A percentile compares a stretch with the other conserved stretches of the same genome.
Evolutionary conservation across 208 protist genomes (phyloP).

Genomic region (Trypanosoma platydactyli): DNA sequence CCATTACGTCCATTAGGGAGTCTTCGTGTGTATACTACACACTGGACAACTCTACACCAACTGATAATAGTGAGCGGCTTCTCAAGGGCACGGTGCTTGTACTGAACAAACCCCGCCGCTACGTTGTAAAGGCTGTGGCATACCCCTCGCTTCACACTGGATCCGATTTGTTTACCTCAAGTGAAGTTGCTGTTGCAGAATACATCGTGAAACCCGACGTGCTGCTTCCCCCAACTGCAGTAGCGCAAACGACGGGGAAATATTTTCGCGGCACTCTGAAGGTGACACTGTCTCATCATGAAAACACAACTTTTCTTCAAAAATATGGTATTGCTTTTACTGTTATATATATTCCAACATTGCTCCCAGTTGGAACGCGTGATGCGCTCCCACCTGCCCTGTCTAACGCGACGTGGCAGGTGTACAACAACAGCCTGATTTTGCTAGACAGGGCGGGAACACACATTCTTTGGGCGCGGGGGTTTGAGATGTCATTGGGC

Average conservation of each 20-base stretch:
- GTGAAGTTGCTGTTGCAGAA: background rate
- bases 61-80: background rate
- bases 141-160: background rate
- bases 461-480: conserved; percentile 13
- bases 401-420: background rate
- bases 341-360: conserved; percentile 11
- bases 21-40: conserved; percentile 9
- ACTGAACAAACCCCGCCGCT: conserved; percentile 3
- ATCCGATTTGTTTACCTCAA: background rate
- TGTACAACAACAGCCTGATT: conserved; percentile 1
- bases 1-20: background rate
- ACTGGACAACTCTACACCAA: background rate
- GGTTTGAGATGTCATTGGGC: background rate
- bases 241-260: background rate
- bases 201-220: conserved; percentile 6
- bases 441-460: conserved; percentile 12
- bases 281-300: background rate
- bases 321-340: conserved; percentile 4
- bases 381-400: conserved; percentile 1
- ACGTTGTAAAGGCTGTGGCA: conserved; percentile 11
- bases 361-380: conserved; percentile 4
- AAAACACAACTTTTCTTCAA: background rate
- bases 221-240: conserved; percentile 1
- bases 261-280: background rate
- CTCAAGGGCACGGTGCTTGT: conserved; percentile 5